A percentile compares a stretch with the other conserved stretches of the same genome.
Evolutionary conservation across 148 eudicot genomes (phyloP).

Genomic region (Cornus kousa): DNA sequence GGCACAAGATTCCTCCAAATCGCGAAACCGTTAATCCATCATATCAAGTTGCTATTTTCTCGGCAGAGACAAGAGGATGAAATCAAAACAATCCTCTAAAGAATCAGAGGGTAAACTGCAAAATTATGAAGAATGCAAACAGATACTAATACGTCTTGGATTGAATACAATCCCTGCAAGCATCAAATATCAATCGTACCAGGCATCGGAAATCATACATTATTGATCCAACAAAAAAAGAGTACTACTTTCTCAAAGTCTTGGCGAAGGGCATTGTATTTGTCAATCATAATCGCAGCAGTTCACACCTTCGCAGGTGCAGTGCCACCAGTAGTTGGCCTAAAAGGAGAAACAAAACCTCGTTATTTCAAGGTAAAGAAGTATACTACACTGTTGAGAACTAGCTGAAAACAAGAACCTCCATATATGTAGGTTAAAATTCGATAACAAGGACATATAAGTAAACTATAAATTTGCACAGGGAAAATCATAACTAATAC

Average conservation of each 20-base stretch:
- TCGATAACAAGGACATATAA: neutral
- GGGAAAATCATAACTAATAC: neutral
- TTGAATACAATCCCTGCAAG: neutral
- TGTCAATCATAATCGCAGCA: neutral
- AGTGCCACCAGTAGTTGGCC: constrained; percentile 29
- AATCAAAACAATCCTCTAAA: constrained; percentile 3
- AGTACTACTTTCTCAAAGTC: neutral
- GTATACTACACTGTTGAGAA: neutral
- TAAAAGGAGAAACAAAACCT: neutral
- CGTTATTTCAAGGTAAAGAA: neutral
- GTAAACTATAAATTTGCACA: neutral
- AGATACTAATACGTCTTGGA: neutral
- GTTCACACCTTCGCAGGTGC: neutral
- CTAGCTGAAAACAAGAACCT: neutral
- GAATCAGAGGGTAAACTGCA: neutral
- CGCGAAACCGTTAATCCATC: too few species aligned
- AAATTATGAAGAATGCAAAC: neutral
- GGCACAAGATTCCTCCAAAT: too few species aligned
- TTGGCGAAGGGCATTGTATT: neutral
- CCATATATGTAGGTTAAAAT: too few species aligned
- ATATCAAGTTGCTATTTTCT: neutral
- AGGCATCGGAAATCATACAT: neutral
- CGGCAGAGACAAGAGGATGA: constrained; percentile 8
- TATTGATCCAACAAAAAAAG: neutral
- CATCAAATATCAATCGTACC: neutral